Base-by-base conservation (phyloP, 23 red algal species). In the Gracilariopsis chorda region DNA sequence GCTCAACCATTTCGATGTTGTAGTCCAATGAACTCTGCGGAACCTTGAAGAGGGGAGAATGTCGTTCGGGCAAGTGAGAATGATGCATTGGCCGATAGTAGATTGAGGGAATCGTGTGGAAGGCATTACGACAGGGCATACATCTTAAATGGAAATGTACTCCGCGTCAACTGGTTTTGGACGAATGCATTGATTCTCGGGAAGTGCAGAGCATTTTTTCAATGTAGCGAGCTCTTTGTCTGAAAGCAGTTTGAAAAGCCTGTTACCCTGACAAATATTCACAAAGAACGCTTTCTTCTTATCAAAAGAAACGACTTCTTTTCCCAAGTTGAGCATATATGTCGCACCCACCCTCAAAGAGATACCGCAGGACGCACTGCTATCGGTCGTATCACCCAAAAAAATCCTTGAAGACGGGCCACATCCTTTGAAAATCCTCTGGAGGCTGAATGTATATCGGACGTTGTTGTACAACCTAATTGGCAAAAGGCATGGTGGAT, bases 371-470 rank as follows among this genome's bases (percentile, higher is more conserved):
- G 63, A 47, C 19, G 41, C 82, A 62, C 32, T 53, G 32, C n/a
- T 37, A 30, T 27, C 47, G 3, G 82, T 30, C 2, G 58, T 70
- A 3, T 69, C 47, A 1, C 41, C 82, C 19, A 86, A 86, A 45
- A 86, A 86, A 13, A 12, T 72, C 16, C 9, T 3, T 34, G 60
- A 68, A 9, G 58, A 53, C 34, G 82, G 82, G 2, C 43, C 60
- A 32, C 82, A 86, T 4, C 82, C 82, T 28, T 71, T 68, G 17
- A 86, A 86, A 44, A 71, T 72, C 12, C 82, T 58, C n/a, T 70
- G 42, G 27, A 86, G 40, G 0, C 42, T 27, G 49, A 86, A 69
- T 28, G 47, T 86, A 45, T 70, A 86, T 4, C 47, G 59, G 8
- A 86, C 53, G 1, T 43, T 24, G 10, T 86, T 51, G 40, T 36